Conservation (phyloP, 305 asterid species). For the Fraxinus dipetala region DNA sequence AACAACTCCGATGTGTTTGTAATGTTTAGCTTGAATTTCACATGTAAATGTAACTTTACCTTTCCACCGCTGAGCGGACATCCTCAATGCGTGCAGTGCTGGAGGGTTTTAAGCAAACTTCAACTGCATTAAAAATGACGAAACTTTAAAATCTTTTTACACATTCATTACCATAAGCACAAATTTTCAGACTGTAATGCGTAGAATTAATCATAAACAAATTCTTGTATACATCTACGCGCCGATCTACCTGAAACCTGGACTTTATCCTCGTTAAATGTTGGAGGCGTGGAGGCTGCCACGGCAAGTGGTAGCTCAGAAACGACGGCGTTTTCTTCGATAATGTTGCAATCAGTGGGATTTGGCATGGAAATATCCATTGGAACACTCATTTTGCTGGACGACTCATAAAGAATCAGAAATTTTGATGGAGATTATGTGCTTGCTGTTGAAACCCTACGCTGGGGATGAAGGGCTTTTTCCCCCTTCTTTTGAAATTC, state of each 20-base stretch:
- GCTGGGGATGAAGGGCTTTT: conserved; percentile 13
- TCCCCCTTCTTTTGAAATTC: conserved; percentile 25
- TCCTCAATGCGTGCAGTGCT: conserved; percentile 73
- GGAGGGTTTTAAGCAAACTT: conserved; percentile 71
- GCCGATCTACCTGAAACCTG: conserved; percentile 61
- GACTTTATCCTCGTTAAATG: conserved; percentile 48
- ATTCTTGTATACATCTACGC: background rate
- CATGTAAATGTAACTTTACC: conserved; percentile 34
- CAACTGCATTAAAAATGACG: conserved; percentile 45
- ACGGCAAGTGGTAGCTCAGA: conserved; percentile 38
- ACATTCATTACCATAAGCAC: background rate
- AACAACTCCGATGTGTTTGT: background rate
- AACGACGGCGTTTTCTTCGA: conserved; percentile 39
- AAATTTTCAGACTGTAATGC: background rate
- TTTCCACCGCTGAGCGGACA: conserved; percentile 62
- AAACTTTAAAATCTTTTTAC: background rate
- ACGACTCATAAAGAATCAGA: conserved; percentile 28
- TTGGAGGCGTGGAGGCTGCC: conserved; percentile 35
- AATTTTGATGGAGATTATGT: conserved; percentile 21
- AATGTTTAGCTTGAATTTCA: background rate
- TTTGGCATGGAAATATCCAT: conserved; percentile 64
- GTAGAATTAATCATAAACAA: background rate
- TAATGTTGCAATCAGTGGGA: conserved; percentile 30
- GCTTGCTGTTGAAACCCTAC: conserved; percentile 37
- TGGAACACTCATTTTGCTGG: conserved; percentile 60